A percentile compares a stretch with the other conserved stretches of the same genome.
phyloP scores from a whole-genome alignment of 2,329 filamentous ascomycete species.

The Tolypocladium endophyticum region DNA sequence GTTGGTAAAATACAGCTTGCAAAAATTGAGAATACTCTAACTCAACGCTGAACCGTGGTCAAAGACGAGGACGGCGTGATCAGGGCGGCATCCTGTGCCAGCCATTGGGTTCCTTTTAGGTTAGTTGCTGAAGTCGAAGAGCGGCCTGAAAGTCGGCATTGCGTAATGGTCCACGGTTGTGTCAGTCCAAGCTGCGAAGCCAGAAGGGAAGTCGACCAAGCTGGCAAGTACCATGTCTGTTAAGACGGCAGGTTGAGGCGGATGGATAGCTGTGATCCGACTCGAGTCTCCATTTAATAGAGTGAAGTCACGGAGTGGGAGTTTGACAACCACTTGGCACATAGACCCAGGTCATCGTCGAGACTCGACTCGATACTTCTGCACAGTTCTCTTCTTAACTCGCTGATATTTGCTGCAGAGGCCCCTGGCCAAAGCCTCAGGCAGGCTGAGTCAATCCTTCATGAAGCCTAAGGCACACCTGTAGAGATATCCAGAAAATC shows the following conservation, averaged over 20 bases:
- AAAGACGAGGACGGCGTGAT: not conserved
- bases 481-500: too few relatives aligned
- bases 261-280: not conserved
- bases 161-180: not conserved
- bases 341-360: not conserved
- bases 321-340: not conserved
- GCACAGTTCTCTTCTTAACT: not conserved
- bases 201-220: not conserved
- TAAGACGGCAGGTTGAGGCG: not conserved
- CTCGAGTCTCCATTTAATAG: not conserved
- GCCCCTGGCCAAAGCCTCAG: not conserved
- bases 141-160: not conserved
- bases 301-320: not conserved
- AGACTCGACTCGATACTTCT: not conserved
- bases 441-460: too few relatives aligned
- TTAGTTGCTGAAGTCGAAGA: constrained; percentile 6
- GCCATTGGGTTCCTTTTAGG: constrained; percentile 9
- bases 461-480: too few relatives aligned
- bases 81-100: not conserved
- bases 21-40: not conserved
- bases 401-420: not conserved
- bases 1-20: not conserved
- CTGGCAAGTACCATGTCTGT: not conserved
- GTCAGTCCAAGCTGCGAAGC: not conserved
- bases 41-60: not conserved